Evolutionary conservation across 441 rosid genomes (phyloP).

Genomic region (Adansonia gregorii): DNA sequence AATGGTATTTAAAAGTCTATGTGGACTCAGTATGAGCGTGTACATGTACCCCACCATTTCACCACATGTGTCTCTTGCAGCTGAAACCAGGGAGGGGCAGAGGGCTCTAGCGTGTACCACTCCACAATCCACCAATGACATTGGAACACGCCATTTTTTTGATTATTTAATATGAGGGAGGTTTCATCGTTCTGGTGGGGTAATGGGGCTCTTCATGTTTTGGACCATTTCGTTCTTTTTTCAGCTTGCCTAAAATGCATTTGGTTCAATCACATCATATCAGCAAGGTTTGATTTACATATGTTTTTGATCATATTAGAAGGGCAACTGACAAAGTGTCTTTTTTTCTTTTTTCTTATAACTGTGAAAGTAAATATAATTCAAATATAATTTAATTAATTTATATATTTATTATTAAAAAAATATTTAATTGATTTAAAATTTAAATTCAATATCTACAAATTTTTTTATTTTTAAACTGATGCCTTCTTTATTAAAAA

Average conservation of each 20-base stretch:
- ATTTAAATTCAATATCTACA: too few relatives aligned
- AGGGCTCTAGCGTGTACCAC: background rate
- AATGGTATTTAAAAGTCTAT: background rate
- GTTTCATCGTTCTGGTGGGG: conserved; percentile 14
- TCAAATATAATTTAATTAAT: too few relatives aligned
- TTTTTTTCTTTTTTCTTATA: too few relatives aligned
- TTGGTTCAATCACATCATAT: background rate
- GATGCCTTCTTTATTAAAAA: too few relatives aligned
- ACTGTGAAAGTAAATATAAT: too few relatives aligned
- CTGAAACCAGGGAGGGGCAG: background rate
- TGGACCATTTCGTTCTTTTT: background rate
- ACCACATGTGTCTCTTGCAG: background rate
- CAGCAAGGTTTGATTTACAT: background rate
- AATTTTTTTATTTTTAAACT: too few relatives aligned
- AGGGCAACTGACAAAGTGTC: background rate
- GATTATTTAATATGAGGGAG: background rate
- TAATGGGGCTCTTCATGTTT: background rate
- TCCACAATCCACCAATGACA: conserved; percentile 4
- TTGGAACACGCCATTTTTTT: background rate
- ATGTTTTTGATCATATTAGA: background rate
- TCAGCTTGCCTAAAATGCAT: background rate
- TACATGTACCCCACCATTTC: conserved; percentile 17
- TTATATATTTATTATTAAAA: too few relatives aligned
- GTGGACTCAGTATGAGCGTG: background rate
- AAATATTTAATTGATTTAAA: too few relatives aligned